Conservation (phyloP, 2,329 filamentous ascomycete species). For the Neofusicoccum kwambonambiense region DNA sequence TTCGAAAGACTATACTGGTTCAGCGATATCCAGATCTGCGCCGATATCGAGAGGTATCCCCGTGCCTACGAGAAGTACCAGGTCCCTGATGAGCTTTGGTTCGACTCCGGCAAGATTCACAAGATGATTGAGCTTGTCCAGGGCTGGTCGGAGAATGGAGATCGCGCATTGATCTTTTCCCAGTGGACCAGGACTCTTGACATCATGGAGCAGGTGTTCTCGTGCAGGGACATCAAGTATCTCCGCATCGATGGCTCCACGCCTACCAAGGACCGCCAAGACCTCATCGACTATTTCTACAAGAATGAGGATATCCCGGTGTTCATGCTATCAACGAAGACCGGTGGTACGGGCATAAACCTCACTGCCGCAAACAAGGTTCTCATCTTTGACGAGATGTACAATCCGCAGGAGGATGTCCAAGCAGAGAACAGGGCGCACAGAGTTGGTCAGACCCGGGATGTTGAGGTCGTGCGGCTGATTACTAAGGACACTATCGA, state of each 20-base stretch:
- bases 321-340: slow-evolving; percentile 89
- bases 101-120: slow-evolving; percentile 80
- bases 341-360: slow-evolving; percentile 96
- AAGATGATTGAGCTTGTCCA: slow-evolving; percentile 73
- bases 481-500: slow-evolving; percentile 83
- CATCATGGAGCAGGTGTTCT: slow-evolving; percentile 80
- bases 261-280: slow-evolving; percentile 77
- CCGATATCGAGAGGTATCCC: not conserved
- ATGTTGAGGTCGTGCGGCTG: slow-evolving; percentile 86
- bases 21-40: slow-evolving; percentile 48
- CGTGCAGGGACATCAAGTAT: slow-evolving; percentile 69
- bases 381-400: slow-evolving; percentile 94
- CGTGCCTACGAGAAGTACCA: slow-evolving; percentile 47
- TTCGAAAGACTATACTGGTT: slow-evolving; percentile 54
- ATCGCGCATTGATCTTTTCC: slow-evolving; percentile 86
- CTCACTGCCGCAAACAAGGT: slow-evolving; percentile 95
- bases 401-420: slow-evolving; percentile 97
- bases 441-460: slow-evolving; percentile 83
- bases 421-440: slow-evolving; percentile 97
- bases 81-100: slow-evolving; percentile 63
- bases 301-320: slow-evolving; percentile 74
- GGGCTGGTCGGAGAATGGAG: slow-evolving; percentile 73
- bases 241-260: slow-evolving; percentile 86
- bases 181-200: slow-evolving; percentile 92
- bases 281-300: slow-evolving; percentile 85